phyloP scores from a whole-genome alignment of 257 asterid species.

The Plantago elongata region DNA sequence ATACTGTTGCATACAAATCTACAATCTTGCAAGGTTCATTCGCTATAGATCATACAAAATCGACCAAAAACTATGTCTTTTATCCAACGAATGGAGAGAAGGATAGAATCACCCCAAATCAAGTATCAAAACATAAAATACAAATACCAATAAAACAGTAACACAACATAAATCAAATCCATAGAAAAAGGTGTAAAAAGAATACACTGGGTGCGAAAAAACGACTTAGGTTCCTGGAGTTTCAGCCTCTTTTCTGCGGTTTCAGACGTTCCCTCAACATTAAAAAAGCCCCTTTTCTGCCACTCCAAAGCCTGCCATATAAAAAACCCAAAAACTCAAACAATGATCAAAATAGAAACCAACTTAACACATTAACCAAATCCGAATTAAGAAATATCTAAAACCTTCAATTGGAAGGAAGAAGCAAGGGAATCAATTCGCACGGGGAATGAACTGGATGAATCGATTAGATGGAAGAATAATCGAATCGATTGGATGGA shows the following conservation, averaged over 20 bases:
- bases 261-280: conserved; percentile 29
- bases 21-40: conserved; percentile 1
- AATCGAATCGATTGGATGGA: too few relatives aligned
- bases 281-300: conserved; percentile 32
- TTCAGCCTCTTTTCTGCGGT: conserved; percentile 32
- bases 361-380: background rate
- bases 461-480: too few relatives aligned
- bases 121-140: background rate
- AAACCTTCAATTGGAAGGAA: conserved; percentile 16
- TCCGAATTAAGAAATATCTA: background rate
- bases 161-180: background rate
- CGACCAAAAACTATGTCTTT: too few relatives aligned
- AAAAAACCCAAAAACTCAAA: conserved; percentile 13
- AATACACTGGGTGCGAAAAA: conserved; percentile 34
- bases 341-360: background rate
- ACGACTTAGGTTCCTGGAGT: conserved; percentile 41
- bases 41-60: too few relatives aligned
- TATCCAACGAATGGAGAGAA: too few relatives aligned
- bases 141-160: conserved; percentile 22
- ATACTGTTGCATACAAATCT: background rate
- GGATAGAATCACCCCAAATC: too few relatives aligned
- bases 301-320: conserved; percentile 26
- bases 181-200: background rate
- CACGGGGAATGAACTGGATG: too few relatives aligned
- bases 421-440: too few relatives aligned